Percentiles rank a stretch among this genome's conserved stretches.
These are phyloP conservation scores for Rosa rugosa DNA, from an alignment of 306 rosid genomes.

Conservation along the genomic window DNA sequence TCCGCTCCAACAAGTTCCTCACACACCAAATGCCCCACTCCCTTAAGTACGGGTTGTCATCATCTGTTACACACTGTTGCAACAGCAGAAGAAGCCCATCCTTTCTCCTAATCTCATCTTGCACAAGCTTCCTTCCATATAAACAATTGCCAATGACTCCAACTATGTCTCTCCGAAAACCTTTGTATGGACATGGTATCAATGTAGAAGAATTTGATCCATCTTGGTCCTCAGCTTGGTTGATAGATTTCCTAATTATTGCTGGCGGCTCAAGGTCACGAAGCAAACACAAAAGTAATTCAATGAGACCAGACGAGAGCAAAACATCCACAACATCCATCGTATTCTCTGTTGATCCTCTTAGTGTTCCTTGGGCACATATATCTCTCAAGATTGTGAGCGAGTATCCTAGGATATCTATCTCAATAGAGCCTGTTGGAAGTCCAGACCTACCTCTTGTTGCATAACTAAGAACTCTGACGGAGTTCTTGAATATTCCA, in stretches of 20 bases:
- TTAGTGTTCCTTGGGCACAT: slow-evolving; percentile 46
- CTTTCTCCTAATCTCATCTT: slow-evolving; percentile 56
- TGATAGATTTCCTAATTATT: slow-evolving; percentile 50
- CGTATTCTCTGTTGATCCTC: slow-evolving; percentile 27
- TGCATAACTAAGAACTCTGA: slow-evolving; percentile 30
- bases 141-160: slow-evolving; percentile 66
- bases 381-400: slow-evolving; percentile 69
- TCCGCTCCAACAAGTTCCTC: slow-evolving; percentile 73
- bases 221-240: slow-evolving; percentile 40
- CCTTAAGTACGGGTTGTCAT: slow-evolving; percentile 79
- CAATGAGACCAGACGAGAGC: slow-evolving; percentile 53
- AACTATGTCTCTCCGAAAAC: slow-evolving; percentile 76
- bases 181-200: slow-evolving; percentile 63
- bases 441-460: slow-evolving; percentile 45
- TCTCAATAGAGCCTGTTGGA: slow-evolving; percentile 51
- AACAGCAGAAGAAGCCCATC: slow-evolving; percentile 66
- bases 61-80: slow-evolving; percentile 82
- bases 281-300: slow-evolving; percentile 53
- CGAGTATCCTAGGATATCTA: slow-evolving; percentile 72
- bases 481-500: slow-evolving; percentile 59
- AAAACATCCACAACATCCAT: slow-evolving; percentile 47
- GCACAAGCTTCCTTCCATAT: slow-evolving; percentile 57
- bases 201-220: slow-evolving; percentile 20
- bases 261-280: slow-evolving; percentile 75
- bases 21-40: slow-evolving; percentile 86